phyloP scores from a whole-genome alignment of 2,329 filamentous ascomycete genomes.

The Fusarium palustre region DNA sequence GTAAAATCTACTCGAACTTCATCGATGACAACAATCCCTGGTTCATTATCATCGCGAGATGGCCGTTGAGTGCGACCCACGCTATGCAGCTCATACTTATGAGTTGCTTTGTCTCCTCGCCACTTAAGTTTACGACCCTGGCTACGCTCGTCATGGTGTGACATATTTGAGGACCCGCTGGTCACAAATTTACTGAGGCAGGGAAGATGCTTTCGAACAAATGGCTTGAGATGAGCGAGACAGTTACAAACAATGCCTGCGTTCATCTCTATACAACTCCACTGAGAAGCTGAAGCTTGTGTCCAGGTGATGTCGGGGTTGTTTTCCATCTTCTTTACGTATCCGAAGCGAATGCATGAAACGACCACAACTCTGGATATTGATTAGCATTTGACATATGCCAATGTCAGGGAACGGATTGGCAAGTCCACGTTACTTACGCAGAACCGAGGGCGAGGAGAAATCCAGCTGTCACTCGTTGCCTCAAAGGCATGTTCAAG shows the following conservation, averaged over 20 bases:
- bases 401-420: background rate
- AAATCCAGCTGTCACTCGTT: background rate
- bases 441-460: constrained; percentile 9
- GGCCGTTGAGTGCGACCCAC: background rate
- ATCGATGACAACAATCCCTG: background rate
- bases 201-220: constrained; percentile 10
- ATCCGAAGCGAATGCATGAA: constrained; percentile 10
- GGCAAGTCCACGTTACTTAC: background rate
- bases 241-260: constrained; percentile 10
- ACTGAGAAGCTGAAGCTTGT: background rate
- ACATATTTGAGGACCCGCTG: background rate
- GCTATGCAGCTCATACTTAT: background rate
- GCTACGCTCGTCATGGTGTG: background rate
- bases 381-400: background rate
- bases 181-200: background rate
- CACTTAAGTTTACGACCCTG: background rate
- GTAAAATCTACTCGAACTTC: background rate
- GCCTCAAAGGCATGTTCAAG: constrained; percentile 9
- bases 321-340: constrained; percentile 1
- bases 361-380: constrained; percentile 5
- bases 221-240: constrained; percentile 6
- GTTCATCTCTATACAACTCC: constrained; percentile 22
- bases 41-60: background rate
- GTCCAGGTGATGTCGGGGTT: constrained; percentile 14
- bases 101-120: background rate